Base-by-base conservation (phyloP, 2,329 filamentous ascomycete species). In the Fusarium chuoi region DNA sequence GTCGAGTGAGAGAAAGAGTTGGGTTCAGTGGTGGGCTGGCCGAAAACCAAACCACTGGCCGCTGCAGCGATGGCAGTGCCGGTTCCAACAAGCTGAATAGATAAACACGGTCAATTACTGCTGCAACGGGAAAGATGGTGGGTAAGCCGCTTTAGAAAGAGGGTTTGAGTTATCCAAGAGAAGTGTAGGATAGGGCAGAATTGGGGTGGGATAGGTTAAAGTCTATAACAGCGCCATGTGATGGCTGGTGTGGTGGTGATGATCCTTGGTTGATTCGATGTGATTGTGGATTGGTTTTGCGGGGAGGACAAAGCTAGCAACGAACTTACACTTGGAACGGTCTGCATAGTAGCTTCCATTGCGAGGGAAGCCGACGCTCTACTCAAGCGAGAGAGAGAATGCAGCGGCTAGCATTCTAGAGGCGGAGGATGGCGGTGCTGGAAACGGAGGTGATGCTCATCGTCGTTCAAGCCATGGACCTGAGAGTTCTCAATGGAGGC, bases 11-110 rank as follows among this genome's bases (percentile, higher is more conserved):
- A 59, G 59, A 81, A 78, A 45, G 75, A 78, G 49, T 79, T 81
- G 70, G 83, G 77, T 75, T 88, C 86, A 75, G 82, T 79, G 49
- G 86, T 78, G 49, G 86, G 82, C 80, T 90, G 87, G 75, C 87
- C 89, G 81, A 91, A 90, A 74, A 88, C 87, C 71, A 91, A 82
- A 76, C 89, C 89, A 76, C 85, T 86, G 81, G 88, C 85, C 76
- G 89, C 89, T 78, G 88, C 88, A 82, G 89, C 89, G 80, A 90
- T 87, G 74, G 88, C 88, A 82, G 88, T 89, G 81, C 89, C 88
- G 76, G 89, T 87, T 81, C 88, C 89, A 82, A 90, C 87, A 77
- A 91, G 88, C 89, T 91, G 68, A 60, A 59, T 52, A 71, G 62
- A 70, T 67, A 67, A 69, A 70, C 60, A 56, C 67, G 68, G 69